phyloP scores from a whole-genome alignment of 257 asterid genomes.

The Striga asiatica region DNA sequence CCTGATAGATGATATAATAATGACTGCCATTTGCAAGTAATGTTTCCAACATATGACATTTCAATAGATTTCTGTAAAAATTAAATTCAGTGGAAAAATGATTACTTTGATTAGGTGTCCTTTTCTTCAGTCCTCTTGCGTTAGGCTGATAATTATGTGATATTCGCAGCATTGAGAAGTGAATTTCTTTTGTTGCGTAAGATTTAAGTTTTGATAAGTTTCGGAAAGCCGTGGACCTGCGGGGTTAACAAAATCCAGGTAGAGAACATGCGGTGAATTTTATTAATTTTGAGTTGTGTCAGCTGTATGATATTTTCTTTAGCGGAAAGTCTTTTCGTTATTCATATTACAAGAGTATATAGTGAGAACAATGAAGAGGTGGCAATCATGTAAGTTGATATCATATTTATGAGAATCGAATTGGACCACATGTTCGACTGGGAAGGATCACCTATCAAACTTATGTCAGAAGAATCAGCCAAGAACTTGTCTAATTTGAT shows the following conservation, averaged over 20 bases:
- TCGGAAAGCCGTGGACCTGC: background rate
- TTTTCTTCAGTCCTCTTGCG: background rate
- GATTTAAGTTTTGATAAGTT: background rate
- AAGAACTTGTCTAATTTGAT: too few relatives aligned
- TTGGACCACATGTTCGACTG: too few relatives aligned
- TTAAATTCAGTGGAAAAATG: background rate
- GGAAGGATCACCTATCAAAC: too few relatives aligned
- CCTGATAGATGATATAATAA: slow-evolving; percentile 1
- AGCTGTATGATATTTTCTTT: too few relatives aligned
- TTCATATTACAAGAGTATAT: too few relatives aligned
- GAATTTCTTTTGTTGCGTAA: background rate
- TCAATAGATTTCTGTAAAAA: background rate
- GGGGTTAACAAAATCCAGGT: background rate
- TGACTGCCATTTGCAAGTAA: background rate
- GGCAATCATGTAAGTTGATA: too few relatives aligned
- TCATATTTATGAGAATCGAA: too few relatives aligned
- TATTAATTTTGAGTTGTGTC: background rate
- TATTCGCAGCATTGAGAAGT: background rate
- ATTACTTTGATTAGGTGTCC: background rate
- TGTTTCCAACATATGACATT: background rate
- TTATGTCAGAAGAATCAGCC: too few relatives aligned
- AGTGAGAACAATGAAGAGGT: too few relatives aligned
- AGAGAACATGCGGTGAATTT: background rate
- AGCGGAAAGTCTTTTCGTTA: too few relatives aligned
- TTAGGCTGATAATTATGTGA: background rate